A percentile compares a stretch with the other conserved stretches of the same genome.
Evolutionary conservation across 768 basidiomycete genomes (phyloP).

Genomic region (Macrocybe gigantea): DNA sequence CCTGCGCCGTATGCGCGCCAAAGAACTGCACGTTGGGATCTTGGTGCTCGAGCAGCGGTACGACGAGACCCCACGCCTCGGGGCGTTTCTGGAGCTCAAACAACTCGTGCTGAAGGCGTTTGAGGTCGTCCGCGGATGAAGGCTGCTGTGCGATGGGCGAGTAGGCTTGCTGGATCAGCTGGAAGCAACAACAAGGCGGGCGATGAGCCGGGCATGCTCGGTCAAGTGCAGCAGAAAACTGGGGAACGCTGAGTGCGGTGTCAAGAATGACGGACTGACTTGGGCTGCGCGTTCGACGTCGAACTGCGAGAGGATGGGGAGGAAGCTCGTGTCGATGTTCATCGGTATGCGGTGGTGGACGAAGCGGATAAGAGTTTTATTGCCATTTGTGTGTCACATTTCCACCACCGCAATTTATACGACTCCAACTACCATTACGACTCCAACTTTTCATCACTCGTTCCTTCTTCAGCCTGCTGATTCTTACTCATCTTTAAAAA

Average conservation of each 20-base stretch:
- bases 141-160: conserved; percentile 35
- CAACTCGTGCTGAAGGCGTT: conserved; percentile 62
- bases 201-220: no score
- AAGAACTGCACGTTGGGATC: conserved; percentile 91
- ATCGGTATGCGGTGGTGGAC: neutral
- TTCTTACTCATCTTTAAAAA: no score
- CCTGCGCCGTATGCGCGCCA: conserved; percentile 89
- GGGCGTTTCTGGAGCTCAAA: conserved; percentile 71
- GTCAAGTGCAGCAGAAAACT: neutral
- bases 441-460: neutral
- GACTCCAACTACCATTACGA: neutral
- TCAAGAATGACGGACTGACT: conserved; percentile 33
- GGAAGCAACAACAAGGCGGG: neutral
- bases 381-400: neutral
- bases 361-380: neutral
- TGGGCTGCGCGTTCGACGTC: conserved; percentile 56
- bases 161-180: conserved; percentile 72
- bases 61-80: conserved; percentile 81
- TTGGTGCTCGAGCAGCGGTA: conserved; percentile 64
- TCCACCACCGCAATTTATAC: conserved; percentile 1
- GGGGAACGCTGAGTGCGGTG: conserved; percentile 10
- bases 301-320: conserved; percentile 44
- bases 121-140: conserved; percentile 53
- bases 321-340: conserved; percentile 34
- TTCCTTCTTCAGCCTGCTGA: neutral